Conservation (phyloP, 805 yeast genomes). For the Wickerhamomyces xylosicus region DNA sequence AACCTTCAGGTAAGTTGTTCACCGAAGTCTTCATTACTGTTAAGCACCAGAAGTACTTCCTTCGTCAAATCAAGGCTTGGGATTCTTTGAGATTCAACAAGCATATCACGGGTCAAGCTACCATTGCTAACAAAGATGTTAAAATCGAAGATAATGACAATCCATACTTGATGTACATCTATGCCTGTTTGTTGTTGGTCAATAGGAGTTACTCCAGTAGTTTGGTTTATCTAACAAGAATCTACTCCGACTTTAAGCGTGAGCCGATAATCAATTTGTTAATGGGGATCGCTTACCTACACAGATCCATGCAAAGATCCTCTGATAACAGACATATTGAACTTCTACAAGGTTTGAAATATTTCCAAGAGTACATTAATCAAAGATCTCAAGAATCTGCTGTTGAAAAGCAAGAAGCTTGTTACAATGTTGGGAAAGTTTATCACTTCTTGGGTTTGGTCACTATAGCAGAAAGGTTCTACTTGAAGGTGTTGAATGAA, state of each 20-base stretch:
- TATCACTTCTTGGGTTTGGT: slow-evolving; percentile 78
- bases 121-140: slow-evolving; percentile 45
- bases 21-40: slow-evolving; percentile 59
- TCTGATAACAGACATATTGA: slow-evolving; percentile 82
- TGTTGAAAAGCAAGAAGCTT: slow-evolving; percentile 63
- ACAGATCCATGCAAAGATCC: slow-evolving; percentile 85
- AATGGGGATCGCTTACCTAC: slow-evolving; percentile 73
- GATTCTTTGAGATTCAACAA: slow-evolving; percentile 54
- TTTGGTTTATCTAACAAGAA: slow-evolving; percentile 63
- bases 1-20: slow-evolving; percentile 50
- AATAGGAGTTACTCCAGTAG: slow-evolving; percentile 80
- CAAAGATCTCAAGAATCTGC: slow-evolving; percentile 29
- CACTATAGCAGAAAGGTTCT: slow-evolving; percentile 63
- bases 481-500: slow-evolving; percentile 48
- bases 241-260: slow-evolving; percentile 52
- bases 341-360: slow-evolving; percentile 78
- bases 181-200: slow-evolving; percentile 71
- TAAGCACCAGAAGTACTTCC: slow-evolving; percentile 80
- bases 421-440: slow-evolving; percentile 74
- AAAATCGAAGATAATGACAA: slow-evolving; percentile 34
- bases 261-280: slow-evolving; percentile 76
- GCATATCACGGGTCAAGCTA: slow-evolving; percentile 70
- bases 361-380: slow-evolving; percentile 59
- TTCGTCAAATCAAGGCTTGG: slow-evolving; percentile 83
- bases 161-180: slow-evolving; percentile 67